These are phyloP conservation scores for Aspergillus sparsus DNA, from an alignment of 495 filamentous ascomycete genomes.

Conservation along the genomic window DNA sequence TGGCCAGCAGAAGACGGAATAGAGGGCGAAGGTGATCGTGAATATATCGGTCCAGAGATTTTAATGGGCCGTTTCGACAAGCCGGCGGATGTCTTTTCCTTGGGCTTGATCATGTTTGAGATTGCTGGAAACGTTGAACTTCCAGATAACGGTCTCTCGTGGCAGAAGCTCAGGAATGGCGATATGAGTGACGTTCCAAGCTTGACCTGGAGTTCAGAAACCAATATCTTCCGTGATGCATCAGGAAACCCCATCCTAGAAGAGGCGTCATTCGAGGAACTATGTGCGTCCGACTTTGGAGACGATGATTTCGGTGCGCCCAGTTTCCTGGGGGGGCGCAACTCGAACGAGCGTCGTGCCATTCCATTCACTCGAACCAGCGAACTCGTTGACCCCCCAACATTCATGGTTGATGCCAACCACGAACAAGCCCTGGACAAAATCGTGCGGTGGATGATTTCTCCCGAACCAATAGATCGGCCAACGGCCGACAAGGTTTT, in stretches of 20 bases:
- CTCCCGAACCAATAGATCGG: constrained; percentile 68
- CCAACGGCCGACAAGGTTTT: constrained; percentile 75
- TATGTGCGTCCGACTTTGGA: constrained; percentile 52
- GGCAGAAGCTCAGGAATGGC: constrained; percentile 82
- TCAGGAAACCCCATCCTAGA: constrained; percentile 65
- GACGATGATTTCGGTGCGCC: constrained; percentile 44
- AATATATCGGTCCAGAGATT: constrained; percentile 93
- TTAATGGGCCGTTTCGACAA: constrained; percentile 82
- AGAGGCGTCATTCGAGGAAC: constrained; percentile 50
- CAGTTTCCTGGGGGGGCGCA: constrained; percentile 33
- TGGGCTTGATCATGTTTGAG: constrained; percentile 92
- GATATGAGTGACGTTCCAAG: constrained; percentile 84
- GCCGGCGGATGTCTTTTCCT: constrained; percentile 87
- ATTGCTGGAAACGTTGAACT: constrained; percentile 88
- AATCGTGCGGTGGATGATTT: constrained; percentile 88
- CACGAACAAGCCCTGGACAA: constrained; percentile 74
- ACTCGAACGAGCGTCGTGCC: constrained; percentile 30
- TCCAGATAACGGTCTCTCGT: constrained; percentile 86
- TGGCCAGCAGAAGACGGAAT: constrained; percentile 75
- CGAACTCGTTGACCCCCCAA: constrained; percentile 74
- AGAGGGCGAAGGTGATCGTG: constrained; percentile 91
- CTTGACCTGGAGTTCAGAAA: constrained; percentile 74
- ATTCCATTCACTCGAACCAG: constrained; percentile 48
- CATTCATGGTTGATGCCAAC: constrained; percentile 76
- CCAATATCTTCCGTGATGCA: constrained; percentile 68